A percentile compares a stretch with the other conserved stretches of the same genome.
Evolutionary conservation across 2,329 filamentous ascomycete species (phyloP).

Genomic region (Trichoderma hamatum): DNA sequence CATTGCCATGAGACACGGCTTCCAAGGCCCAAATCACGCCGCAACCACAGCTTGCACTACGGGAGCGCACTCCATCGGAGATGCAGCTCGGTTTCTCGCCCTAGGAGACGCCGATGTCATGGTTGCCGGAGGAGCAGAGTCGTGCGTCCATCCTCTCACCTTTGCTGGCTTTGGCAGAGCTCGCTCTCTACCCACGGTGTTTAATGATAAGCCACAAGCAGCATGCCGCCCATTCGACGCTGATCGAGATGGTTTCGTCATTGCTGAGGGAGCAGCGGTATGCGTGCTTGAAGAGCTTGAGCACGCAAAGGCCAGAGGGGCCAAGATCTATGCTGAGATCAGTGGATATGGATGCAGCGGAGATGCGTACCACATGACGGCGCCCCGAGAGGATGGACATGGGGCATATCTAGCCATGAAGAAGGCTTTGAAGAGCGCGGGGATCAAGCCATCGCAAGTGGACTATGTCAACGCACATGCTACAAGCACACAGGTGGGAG

Average conservation of each 20-base stretch:
- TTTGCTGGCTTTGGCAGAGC: slow-evolving; percentile 90
- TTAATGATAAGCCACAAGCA: slow-evolving; percentile 69
- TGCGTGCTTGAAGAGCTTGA: slow-evolving; percentile 87
- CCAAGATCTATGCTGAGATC: slow-evolving; percentile 84
- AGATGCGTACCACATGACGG: slow-evolving; percentile 92
- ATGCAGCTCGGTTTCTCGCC: slow-evolving; percentile 90
- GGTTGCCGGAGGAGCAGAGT: slow-evolving; percentile 93
- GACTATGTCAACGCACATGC: slow-evolving; percentile 97
- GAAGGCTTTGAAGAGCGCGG: slow-evolving; percentile 73
- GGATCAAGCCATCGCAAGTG: slow-evolving; percentile 68
- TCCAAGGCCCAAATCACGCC: slow-evolving; percentile 89
- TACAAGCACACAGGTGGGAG: slow-evolving; percentile 83
- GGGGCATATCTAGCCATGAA: slow-evolving; percentile 87
- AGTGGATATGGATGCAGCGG: slow-evolving; percentile 87
- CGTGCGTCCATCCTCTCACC: slow-evolving; percentile 91
- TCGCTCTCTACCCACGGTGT: slow-evolving; percentile 79
- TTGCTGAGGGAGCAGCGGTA: slow-evolving; percentile 88
- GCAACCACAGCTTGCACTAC: slow-evolving; percentile 96
- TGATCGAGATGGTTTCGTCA: slow-evolving; percentile 81
- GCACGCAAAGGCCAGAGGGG: slow-evolving; percentile 79
- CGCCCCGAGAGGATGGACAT: slow-evolving; percentile 78
- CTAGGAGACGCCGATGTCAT: slow-evolving; percentile 92
- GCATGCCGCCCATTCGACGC: slow-evolving; percentile 88
- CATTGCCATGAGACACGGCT: slow-evolving; percentile 88
- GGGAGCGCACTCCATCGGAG: slow-evolving; percentile 90